Evolutionary conservation across 2,329 filamentous ascomycete genomes (phyloP).

Genomic region (Aspergillus piperis): DNA sequence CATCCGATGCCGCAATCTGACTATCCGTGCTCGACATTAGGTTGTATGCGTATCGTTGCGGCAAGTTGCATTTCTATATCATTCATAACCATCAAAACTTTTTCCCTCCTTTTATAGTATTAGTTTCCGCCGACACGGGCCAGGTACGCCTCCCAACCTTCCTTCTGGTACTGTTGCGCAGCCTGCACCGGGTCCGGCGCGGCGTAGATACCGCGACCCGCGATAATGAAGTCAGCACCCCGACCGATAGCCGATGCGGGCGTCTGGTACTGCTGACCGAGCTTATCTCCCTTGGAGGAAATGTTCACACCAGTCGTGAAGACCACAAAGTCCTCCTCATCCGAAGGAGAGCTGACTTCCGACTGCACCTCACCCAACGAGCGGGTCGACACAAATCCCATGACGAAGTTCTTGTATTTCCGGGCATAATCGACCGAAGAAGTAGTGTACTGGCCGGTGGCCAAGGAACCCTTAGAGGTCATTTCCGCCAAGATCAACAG

Average conservation of each 20-base stretch:
- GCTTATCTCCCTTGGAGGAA: constrained; percentile 48
- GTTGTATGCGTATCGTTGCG: background rate
- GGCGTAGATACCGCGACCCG: constrained; percentile 50
- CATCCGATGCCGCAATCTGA: background rate
- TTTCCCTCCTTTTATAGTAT: background rate
- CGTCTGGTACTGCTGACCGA: constrained; percentile 53
- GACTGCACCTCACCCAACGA: constrained; percentile 41
- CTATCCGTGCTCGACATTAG: background rate
- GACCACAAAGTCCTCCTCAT: constrained; percentile 50
- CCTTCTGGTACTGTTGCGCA: constrained; percentile 46
- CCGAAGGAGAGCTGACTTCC: constrained; percentile 24
- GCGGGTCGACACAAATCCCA: constrained; percentile 50
- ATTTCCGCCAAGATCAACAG: constrained; percentile 52
- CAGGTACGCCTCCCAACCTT: constrained; percentile 50
- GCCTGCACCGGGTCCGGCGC: constrained; percentile 48
- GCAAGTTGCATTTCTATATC: background rate
- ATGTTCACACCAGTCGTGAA: constrained; percentile 53
- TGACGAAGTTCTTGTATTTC: constrained; percentile 46
- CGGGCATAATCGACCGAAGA: constrained; percentile 51
- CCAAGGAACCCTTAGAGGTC: constrained; percentile 53
- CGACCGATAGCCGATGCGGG: constrained; percentile 47
- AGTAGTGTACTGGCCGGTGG: constrained; percentile 48
- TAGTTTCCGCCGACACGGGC: constrained; percentile 33
- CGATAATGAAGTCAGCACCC: constrained; percentile 52
- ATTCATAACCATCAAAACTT: background rate